phyloP scores from a whole-genome alignment of 345 rosid species.

The Diplotaxis tenuifolia region DNA sequence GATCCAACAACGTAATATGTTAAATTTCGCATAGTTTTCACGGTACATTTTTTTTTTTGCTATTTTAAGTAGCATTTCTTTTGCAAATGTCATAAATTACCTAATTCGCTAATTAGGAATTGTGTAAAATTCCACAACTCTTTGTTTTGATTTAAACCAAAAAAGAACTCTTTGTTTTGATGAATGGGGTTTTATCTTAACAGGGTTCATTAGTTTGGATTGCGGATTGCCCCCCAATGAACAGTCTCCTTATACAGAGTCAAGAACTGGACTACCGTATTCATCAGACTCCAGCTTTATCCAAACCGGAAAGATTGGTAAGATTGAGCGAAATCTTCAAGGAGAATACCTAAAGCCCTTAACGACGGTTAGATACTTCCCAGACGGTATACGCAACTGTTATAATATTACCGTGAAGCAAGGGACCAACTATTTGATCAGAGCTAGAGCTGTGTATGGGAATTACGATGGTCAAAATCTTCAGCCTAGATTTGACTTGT shows the following conservation, averaged over 20 bases:
- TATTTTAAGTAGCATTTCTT: neutral
- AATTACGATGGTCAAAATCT: slow-evolving; percentile 27
- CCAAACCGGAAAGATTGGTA: slow-evolving; percentile 25
- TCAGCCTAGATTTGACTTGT: slow-evolving; percentile 30
- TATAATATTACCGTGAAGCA: slow-evolving; percentile 29
- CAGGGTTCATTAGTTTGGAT: slow-evolving; percentile 44
- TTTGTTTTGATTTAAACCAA: too few relatives aligned
- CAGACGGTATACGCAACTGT: slow-evolving; percentile 43
- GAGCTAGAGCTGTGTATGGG: slow-evolving; percentile 34
- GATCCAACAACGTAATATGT: too few relatives aligned
- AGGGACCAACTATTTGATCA: slow-evolving; percentile 32
- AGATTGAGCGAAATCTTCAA: neutral
- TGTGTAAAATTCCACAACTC: too few relatives aligned
- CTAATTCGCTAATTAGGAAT: too few relatives aligned
- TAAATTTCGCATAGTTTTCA: neutral
- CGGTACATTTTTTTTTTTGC: neutral
- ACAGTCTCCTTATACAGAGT: slow-evolving; percentile 17
- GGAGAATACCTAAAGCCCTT: neutral
- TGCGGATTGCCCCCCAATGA: slow-evolving; percentile 32
- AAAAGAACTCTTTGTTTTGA: too few relatives aligned
- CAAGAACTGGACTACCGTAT: slow-evolving; percentile 19
- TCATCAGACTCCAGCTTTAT: slow-evolving; percentile 34
- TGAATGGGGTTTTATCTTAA: neutral
- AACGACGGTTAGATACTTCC: slow-evolving; percentile 36
- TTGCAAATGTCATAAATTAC: too few relatives aligned